These are phyloP conservation scores for Cymbidium sinense DNA, from an alignment of 106 monocot species.

Conservation along the genomic window DNA sequence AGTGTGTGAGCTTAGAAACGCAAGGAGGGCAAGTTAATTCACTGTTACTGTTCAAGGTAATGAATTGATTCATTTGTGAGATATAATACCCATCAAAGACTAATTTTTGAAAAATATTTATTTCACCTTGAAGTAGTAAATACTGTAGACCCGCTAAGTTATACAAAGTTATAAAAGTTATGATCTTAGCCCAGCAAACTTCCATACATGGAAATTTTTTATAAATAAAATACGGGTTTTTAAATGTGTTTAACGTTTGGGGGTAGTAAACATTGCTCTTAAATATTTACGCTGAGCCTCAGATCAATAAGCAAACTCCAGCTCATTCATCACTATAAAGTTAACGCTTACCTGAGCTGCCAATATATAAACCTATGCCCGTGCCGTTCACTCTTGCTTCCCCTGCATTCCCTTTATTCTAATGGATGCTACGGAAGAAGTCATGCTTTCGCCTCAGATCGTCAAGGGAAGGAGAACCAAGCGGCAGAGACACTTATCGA, in stretches of 20 bases:
- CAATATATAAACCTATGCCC: neutral
- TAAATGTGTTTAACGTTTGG: neutral
- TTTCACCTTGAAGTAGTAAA: neutral
- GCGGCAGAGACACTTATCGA: neutral
- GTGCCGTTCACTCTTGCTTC: neutral
- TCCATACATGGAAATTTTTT: neutral
- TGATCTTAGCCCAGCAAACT: too few species aligned
- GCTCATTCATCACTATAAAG: neutral
- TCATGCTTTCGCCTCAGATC: neutral
- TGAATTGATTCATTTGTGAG: neutral
- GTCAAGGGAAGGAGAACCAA: neutral
- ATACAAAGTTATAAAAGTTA: too few species aligned
- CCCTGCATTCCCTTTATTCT: neutral
- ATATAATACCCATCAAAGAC: too few species aligned
- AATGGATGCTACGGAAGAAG: slow-evolving; percentile 3
- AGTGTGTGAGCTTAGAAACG: neutral
- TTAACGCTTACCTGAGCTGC: slow-evolving; percentile 1
- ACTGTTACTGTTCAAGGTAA: neutral
- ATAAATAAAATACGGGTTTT: neutral
- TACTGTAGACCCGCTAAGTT: neutral
- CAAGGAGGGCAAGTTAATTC: neutral
- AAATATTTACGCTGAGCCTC: slow-evolving; percentile 1
- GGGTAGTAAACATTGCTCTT: neutral
- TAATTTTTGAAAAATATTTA: neutral
- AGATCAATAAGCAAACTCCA: slow-evolving; percentile 3